A percentile compares a stretch with the other conserved stretches of the same genome.
phyloP scores from a whole-genome alignment of 257 asterid species.

The Solanum ossicruentum region DNA sequence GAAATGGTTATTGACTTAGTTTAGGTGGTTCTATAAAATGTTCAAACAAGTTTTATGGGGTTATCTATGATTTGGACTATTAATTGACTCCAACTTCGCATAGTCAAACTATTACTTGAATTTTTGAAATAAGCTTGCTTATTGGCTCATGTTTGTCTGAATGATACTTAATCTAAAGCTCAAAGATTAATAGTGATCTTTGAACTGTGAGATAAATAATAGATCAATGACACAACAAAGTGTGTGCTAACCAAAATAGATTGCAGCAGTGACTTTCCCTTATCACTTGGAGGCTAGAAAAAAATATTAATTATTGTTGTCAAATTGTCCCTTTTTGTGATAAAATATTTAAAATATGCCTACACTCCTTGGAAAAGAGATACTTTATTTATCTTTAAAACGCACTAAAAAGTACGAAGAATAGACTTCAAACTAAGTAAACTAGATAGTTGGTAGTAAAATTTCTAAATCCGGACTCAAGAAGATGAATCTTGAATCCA shows the following conservation, averaged over 20 bases:
- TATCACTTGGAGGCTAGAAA: too few relatives aligned
- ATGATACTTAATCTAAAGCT: background rate
- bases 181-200: background rate
- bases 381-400: background rate
- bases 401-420: background rate
- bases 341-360: background rate
- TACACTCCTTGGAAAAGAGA: background rate
- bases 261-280: background rate
- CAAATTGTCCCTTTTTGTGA: background rate
- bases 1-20: background rate
- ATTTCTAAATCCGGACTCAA: background rate
- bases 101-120: background rate
- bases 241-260: background rate
- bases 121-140: background rate
- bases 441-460: background rate
- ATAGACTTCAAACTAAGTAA: background rate
- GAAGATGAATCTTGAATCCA: background rate
- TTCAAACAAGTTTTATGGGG: background rate
- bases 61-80: background rate
- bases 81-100: background rate
- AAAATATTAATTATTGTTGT: too few relatives aligned
- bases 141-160: background rate
- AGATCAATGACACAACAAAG: background rate
- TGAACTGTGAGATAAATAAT: background rate
- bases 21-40: background rate